phyloP scores from a whole-genome alignment of 1,284 basidiomycete genomes.

The Ceratobasidium sp. region DNA sequence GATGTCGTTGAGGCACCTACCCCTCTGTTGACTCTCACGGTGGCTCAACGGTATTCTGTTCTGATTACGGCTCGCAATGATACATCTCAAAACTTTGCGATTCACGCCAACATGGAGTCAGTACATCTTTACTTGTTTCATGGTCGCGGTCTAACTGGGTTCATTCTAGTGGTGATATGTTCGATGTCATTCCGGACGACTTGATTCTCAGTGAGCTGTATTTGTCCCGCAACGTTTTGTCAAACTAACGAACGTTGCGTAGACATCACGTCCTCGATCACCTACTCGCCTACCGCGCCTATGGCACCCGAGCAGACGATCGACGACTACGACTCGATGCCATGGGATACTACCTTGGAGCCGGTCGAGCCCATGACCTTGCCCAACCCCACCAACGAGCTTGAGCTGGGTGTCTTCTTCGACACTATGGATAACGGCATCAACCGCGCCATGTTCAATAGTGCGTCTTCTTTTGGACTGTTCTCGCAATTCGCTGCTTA shows the following conservation, averaged over 20 bases:
- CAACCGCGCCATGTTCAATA: slow-evolving; percentile 78
- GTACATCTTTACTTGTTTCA: slow-evolving; percentile 43
- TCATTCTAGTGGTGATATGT: slow-evolving; percentile 68
- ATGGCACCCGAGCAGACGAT: slow-evolving; percentile 63
- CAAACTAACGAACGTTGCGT: slow-evolving; percentile 49
- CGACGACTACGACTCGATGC: slow-evolving; percentile 70
- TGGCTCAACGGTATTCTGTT: slow-evolving; percentile 94
- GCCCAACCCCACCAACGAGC: slow-evolving; percentile 57
- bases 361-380: slow-evolving; percentile 68
- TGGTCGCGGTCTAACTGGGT: slow-evolving; percentile 5
- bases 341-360: slow-evolving; percentile 60
- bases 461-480: slow-evolving; percentile 13
- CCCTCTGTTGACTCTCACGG: slow-evolving; percentile 77
- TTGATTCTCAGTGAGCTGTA: slow-evolving; percentile 74
- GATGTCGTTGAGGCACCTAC: slow-evolving; percentile 79
- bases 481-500: background rate
- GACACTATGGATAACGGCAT: slow-evolving; percentile 82
- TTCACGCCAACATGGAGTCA: slow-evolving; percentile 90
- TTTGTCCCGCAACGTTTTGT: background rate
- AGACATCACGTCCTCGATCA: slow-evolving; percentile 81
- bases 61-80: slow-evolving; percentile 91
- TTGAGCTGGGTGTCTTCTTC: slow-evolving; percentile 60
- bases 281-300: slow-evolving; percentile 65
- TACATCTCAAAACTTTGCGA: slow-evolving; percentile 82
- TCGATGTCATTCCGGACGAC: slow-evolving; percentile 76